Evolutionary conservation across 2,329 filamentous ascomycete species (phyloP).

Genomic region (Neofusicoccum parvum): DNA sequence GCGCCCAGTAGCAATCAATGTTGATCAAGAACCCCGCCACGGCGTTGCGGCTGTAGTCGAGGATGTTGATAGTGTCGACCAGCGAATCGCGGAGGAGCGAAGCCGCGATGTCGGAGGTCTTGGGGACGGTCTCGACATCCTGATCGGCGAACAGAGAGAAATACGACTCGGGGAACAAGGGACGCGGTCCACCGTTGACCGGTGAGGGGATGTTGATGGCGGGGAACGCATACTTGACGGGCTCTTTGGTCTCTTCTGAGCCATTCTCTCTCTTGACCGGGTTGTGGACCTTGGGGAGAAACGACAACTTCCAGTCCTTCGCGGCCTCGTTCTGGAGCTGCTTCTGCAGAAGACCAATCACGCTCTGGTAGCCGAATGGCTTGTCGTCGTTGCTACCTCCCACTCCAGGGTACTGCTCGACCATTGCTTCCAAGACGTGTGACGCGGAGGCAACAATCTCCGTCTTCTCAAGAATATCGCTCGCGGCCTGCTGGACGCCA

Average conservation of each 20-base stretch:
- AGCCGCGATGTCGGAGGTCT: constrained; percentile 72
- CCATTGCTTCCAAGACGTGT: constrained; percentile 79
- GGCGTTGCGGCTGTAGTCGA: constrained; percentile 88
- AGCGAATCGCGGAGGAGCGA: constrained; percentile 83
- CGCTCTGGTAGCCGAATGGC: constrained; percentile 66
- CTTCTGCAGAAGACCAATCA: constrained; percentile 80
- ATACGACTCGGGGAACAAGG: constrained; percentile 89
- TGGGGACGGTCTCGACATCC: constrained; percentile 85
- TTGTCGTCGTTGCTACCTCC: constrained; percentile 56
- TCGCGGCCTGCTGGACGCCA: constrained; percentile 69
- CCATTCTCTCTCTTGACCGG: constrained; percentile 57
- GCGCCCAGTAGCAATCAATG: constrained; percentile 90
- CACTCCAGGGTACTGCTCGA: constrained; percentile 72
- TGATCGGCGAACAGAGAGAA: constrained; percentile 90
- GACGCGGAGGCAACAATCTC: constrained; percentile 90
- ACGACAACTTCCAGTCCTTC: constrained; percentile 73
- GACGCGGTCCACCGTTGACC: constrained; percentile 71
- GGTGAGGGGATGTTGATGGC: constrained; percentile 73
- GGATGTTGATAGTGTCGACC: constrained; percentile 88
- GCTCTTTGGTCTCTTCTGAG: constrained; percentile 56
- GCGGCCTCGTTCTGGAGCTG: constrained; percentile 79
- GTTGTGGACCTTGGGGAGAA: constrained; percentile 59
- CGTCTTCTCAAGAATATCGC: constrained; percentile 85
- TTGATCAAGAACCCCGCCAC: constrained; percentile 90
- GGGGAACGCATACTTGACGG: constrained; percentile 76